A percentile compares a stretch with the other conserved stretches of the same genome.
These are phyloP conservation scores for Paecilomyces dactylethromorphus DNA, from an alignment of 2,329 filamentous ascomycete genomes.

Conservation along the genomic window DNA sequence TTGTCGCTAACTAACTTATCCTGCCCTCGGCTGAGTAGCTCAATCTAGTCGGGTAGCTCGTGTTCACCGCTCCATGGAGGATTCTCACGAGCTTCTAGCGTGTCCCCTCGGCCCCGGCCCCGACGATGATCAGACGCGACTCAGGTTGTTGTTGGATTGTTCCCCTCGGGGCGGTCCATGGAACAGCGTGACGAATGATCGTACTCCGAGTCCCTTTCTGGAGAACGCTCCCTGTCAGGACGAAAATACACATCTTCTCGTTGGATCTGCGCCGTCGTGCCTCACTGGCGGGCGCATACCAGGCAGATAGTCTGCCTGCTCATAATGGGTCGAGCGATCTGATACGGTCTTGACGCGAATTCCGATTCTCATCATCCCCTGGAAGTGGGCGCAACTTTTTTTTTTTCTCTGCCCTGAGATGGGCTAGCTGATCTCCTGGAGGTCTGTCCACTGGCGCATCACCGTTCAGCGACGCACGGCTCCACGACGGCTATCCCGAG, in stretches of 20 bases:
- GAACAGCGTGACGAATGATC: neutral
- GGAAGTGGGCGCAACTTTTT: neutral
- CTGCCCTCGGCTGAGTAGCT: neutral
- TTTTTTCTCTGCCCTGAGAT: neutral
- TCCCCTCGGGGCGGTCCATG: neutral
- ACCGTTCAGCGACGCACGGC: neutral
- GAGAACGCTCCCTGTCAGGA: neutral
- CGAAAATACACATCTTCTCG: neutral
- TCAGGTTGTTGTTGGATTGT: neutral
- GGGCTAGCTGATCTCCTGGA: neutral
- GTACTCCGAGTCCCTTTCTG: neutral
- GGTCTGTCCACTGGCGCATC: neutral
- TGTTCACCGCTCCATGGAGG: constrained; percentile 1
- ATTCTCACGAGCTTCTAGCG: neutral
- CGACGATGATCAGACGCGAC: neutral
- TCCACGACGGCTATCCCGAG: neutral
- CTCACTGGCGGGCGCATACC: neutral
- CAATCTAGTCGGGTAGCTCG: neutral
- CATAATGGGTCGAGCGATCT: neutral
- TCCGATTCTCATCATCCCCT: neutral
- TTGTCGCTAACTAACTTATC: neutral
- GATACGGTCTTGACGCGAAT: neutral
- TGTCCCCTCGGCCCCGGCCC: neutral
- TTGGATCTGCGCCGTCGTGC: neutral
- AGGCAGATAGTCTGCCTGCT: neutral